Percentiles rank a stretch among this genome's conserved stretches.
Evolutionary conservation across 805 yeast species (phyloP).

Genomic region (Yamadazyma sp.): DNA sequence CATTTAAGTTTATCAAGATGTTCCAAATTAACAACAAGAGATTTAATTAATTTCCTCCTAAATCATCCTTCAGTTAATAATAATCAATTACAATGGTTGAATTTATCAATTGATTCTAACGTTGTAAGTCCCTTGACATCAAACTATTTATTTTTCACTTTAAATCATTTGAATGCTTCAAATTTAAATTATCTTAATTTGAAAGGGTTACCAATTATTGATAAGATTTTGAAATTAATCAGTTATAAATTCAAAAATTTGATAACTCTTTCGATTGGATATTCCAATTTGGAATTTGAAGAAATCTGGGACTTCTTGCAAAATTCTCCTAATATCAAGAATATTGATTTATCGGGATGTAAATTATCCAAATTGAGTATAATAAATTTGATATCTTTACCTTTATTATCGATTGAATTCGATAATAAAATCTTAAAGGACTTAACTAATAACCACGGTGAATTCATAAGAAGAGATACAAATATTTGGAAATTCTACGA

Average conservation of each 20-base stretch:
- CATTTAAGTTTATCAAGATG: constrained; percentile 63
- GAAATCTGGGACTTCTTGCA: constrained; percentile 36
- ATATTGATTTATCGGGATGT: constrained; percentile 66
- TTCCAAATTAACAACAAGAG: constrained; percentile 68
- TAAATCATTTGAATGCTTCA: constrained; percentile 43
- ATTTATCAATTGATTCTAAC: constrained; percentile 59
- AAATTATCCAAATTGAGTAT: constrained; percentile 57
- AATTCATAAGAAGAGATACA: constrained; percentile 26
- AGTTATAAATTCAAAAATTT: constrained; percentile 36
- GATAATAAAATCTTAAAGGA: constrained; percentile 55
- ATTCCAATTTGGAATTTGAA: constrained; percentile 33
- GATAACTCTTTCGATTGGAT: constrained; percentile 42
- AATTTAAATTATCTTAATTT: constrained; percentile 52
- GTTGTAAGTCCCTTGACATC: constrained; percentile 57
- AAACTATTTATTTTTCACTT: constrained; percentile 44
- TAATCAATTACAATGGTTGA: constrained; percentile 60
- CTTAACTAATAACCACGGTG: constrained; percentile 39
- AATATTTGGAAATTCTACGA: constrained; percentile 50
- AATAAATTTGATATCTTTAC: constrained; percentile 24
- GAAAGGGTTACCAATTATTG: constrained; percentile 61
- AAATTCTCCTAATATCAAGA: constrained; percentile 37
- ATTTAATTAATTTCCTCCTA: constrained; percentile 63
- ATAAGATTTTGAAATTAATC: constrained; percentile 35
- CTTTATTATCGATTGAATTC: constrained; percentile 62
- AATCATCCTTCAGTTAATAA: constrained; percentile 62